phyloP scores from a whole-genome alignment of 306 rosid species.

The Urtica urens region DNA sequence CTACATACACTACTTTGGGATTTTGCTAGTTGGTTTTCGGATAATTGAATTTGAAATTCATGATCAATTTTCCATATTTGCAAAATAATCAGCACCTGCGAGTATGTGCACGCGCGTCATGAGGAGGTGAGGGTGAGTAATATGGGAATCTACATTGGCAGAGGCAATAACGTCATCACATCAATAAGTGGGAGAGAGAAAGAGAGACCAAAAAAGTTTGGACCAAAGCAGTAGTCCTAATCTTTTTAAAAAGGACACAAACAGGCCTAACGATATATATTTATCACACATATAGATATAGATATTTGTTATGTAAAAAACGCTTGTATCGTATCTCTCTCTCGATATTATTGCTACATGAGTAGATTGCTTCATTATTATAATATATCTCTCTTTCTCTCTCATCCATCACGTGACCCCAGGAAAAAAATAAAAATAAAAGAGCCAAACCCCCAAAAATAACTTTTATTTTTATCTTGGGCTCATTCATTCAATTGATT shows the following conservation, averaged over 20 bases:
- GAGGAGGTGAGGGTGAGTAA: neutral
- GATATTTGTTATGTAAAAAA: too few relatives aligned
- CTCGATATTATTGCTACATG: neutral
- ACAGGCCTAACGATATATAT: neutral
- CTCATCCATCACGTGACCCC: constrained; percentile 51
- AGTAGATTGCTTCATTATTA: constrained; percentile 11
- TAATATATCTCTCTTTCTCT: constrained; percentile 13
- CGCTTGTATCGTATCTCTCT: too few relatives aligned
- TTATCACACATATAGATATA: neutral
- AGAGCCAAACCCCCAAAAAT: constrained; percentile 9
- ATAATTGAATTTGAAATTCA: neutral
- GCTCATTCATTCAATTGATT: neutral
- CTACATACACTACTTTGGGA: too few relatives aligned
- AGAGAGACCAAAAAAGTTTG: constrained; percentile 28
- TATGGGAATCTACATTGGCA: constrained; percentile 28
- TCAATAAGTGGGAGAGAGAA: too few relatives aligned
- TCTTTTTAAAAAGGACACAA: constrained; percentile 4
- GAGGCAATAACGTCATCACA: constrained; percentile 26
- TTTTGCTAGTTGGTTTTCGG: too few relatives aligned
- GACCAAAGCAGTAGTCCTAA: constrained; percentile 20
- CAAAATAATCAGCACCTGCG: too few relatives aligned
- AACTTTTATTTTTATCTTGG: neutral
- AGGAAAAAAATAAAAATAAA: constrained; percentile 13
- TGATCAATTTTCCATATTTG: neutral
- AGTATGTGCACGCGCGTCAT: too few relatives aligned